Evolutionary conservation across 2,329 filamentous ascomycete genomes (phyloP).

Genomic region (Fusarium xyrophilum): DNA sequence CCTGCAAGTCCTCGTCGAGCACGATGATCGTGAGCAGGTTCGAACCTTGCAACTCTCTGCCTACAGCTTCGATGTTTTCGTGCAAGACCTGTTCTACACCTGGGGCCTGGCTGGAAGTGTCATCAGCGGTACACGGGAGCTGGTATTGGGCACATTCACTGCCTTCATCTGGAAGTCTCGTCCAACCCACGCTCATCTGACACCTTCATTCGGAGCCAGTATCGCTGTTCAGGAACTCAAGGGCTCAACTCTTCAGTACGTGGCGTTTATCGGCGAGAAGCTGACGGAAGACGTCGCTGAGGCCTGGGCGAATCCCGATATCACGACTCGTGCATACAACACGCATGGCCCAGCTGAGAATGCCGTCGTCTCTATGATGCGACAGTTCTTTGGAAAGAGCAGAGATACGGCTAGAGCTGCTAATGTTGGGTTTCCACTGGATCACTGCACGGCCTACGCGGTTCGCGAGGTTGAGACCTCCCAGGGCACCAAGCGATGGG

Average conservation of each 20-base stretch:
- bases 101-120: slow-evolving; percentile 14
- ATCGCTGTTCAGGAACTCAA: slow-evolving; percentile 16
- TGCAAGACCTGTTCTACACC: slow-evolving; percentile 18
- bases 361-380: slow-evolving; percentile 20
- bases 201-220: slow-evolving; percentile 20
- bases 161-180: slow-evolving; percentile 25
- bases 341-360: slow-evolving; percentile 19
- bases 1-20: slow-evolving; percentile 18
- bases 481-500: slow-evolving; percentile 1
- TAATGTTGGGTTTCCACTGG: slow-evolving; percentile 16
- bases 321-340: slow-evolving; percentile 20
- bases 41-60: slow-evolving; percentile 13
- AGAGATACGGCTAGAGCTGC: slow-evolving; percentile 18
- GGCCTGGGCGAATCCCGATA: slow-evolving; percentile 12
- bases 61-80: slow-evolving; percentile 28
- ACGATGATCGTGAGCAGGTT: slow-evolving; percentile 11
- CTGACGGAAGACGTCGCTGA: slow-evolving; percentile 21
- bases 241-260: slow-evolving; percentile 15
- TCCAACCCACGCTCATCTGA: slow-evolving; percentile 18
- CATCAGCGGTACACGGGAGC: slow-evolving; percentile 13
- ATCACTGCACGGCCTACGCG: slow-evolving; percentile 15
- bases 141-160: slow-evolving; percentile 14
- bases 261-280: slow-evolving; percentile 21
- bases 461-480: slow-evolving; percentile 7
- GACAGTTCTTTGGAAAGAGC: slow-evolving; percentile 14